Conservation (phyloP, 345 rosid species). For the Aegle marmelos region DNA sequence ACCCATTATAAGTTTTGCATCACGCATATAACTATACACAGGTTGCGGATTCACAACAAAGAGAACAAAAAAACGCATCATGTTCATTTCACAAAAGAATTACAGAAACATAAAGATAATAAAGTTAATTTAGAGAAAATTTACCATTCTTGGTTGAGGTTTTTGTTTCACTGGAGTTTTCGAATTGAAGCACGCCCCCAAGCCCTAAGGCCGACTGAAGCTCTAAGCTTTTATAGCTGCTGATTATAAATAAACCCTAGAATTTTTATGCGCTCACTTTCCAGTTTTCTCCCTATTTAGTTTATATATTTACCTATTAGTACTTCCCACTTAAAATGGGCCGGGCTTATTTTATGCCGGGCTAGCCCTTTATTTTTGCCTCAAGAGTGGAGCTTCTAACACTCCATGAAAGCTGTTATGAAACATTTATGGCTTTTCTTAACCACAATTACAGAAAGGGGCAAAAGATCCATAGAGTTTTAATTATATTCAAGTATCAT, state of each 20-base stretch:
- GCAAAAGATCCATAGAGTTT: no score
- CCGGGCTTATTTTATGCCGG: neutral
- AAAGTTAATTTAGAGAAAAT: neutral
- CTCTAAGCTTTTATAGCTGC: neutral
- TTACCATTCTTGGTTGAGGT: neutral
- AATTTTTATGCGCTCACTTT: neutral
- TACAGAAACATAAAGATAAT: neutral
- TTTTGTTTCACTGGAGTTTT: neutral
- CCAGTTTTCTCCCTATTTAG: neutral
- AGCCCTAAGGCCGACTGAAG: neutral
- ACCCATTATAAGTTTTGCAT: neutral
- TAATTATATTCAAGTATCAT: no score
- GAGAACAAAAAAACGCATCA: neutral
- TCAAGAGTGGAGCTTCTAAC: no score
- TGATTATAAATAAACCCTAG: constrained; percentile 4
- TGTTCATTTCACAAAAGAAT: neutral
- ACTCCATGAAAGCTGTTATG: no score
- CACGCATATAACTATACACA: neutral
- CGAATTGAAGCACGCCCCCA: neutral
- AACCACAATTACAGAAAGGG: no score
- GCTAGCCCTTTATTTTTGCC: neutral
- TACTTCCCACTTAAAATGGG: neutral
- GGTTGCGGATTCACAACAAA: neutral
- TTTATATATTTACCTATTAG: neutral
- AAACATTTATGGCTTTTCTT: no score